Percentiles rank a stretch among this genome's conserved stretches.
Conservation (phyloP, 305 asterid genomes). For the Striga hermonthica region DNA sequence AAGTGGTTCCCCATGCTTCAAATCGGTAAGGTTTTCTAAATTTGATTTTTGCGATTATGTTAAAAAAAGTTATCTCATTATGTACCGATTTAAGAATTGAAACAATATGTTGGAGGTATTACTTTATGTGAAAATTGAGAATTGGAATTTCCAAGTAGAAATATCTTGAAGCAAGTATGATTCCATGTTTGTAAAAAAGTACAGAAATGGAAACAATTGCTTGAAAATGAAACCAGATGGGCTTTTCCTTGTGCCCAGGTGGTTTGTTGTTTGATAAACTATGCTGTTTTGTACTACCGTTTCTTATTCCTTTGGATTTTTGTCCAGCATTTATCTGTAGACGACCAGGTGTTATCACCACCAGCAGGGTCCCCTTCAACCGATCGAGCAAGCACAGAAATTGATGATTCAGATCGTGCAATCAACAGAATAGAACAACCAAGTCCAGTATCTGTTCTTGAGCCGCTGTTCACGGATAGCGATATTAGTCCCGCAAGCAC, state of each 20-base stretch:
- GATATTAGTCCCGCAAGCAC: slow-evolving; percentile 79
- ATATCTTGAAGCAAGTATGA: no score
- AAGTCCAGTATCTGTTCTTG: slow-evolving; percentile 91
- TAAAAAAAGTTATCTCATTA: no score
- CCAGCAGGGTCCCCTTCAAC: slow-evolving; percentile 42
- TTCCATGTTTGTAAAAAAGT: no score
- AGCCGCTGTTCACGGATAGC: slow-evolving; percentile 70
- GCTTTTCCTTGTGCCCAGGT: neutral
- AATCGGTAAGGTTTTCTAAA: slow-evolving; percentile 46
- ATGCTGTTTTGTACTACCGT: slow-evolving; percentile 12
- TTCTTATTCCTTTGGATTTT: slow-evolving; percentile 24
- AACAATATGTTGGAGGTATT: no score
- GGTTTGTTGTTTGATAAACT: slow-evolving; percentile 1
- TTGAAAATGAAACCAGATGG: neutral
- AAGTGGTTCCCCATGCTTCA: slow-evolving; percentile 30
- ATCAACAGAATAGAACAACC: slow-evolving; percentile 62
- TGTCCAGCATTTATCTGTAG: slow-evolving; percentile 48
- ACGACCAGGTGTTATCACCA: slow-evolving; percentile 40
- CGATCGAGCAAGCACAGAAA: slow-evolving; percentile 38
- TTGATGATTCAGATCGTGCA: slow-evolving; percentile 43
- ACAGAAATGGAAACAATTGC: no score
- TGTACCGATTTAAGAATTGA: no score
- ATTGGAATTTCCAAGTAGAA: no score
- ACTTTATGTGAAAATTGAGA: no score
- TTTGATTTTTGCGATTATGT: no score